These are phyloP conservation scores for Hansenula anomala DNA, from an alignment of 1,139 yeast species.

Conservation along the genomic window DNA sequence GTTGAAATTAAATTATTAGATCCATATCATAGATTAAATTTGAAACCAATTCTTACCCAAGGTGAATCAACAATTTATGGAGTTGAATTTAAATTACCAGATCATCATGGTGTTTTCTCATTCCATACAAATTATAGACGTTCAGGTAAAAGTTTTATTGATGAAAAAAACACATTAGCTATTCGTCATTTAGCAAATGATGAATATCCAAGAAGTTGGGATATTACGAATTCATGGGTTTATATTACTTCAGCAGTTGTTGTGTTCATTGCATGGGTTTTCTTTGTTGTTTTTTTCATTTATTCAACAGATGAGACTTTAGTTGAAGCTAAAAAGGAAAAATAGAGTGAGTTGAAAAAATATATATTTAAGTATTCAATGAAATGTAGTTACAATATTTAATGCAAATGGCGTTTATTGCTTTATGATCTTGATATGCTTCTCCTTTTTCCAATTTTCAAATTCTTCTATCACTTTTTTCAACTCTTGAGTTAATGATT, in stretches of 20 bases:
- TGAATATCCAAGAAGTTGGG: constrained; percentile 92
- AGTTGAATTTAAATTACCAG: constrained; percentile 72
- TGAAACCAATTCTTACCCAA: constrained; percentile 30
- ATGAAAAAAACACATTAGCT: constrained; percentile 67
- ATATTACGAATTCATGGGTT: constrained; percentile 90
- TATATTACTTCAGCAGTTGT: constrained; percentile 68
- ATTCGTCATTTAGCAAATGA: constrained; percentile 94
- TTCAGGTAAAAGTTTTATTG: constrained; percentile 66
- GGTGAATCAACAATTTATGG: constrained; percentile 39
- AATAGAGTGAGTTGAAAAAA: constrained; percentile 3
- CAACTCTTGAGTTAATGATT: constrained; percentile 41
- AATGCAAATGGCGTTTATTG: constrained; percentile 1
- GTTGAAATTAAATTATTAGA: constrained; percentile 87
- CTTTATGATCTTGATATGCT: constrained; percentile 1
- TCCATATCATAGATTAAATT: constrained; percentile 82
- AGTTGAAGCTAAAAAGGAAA: constrained; percentile 21
- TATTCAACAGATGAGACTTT: constrained; percentile 17
- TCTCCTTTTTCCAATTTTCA: constrained; percentile 52
- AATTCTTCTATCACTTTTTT: constrained; percentile 46
- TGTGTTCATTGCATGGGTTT: constrained; percentile 72
- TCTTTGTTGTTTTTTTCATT: constrained; percentile 62
- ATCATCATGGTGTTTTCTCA: constrained; percentile 96
- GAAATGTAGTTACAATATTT: no score
- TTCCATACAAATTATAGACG: constrained; percentile 77
- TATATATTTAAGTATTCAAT: no score